Base-by-base conservation (phyloP, 148 eudicot species). In the Rheum nobile region DNA sequence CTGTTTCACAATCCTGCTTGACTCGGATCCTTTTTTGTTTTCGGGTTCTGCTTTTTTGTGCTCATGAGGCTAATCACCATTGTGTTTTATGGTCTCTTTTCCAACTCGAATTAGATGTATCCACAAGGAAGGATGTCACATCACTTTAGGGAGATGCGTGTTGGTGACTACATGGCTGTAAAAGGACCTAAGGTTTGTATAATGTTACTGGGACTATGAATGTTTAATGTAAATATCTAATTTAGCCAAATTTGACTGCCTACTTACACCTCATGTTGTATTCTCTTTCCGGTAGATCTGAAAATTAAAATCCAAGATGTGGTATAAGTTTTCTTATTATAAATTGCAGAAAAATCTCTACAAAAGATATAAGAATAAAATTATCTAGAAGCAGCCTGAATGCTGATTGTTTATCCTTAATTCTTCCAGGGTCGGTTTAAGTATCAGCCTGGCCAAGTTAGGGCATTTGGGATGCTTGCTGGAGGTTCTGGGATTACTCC, bases 101-200 rank as follows among this genome's bases (percentile, higher is more conserved):
- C 9, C 35, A 28, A 26, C 22, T 76, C 73, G 21, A 16, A 26
- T 41, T 41, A 95, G 97, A 95, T 95, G 98, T 91, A 95, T 83
- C 96, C 97, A 21, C 96, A 84, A 88, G 98, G 97, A 81, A 81
- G 97, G 81, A 95, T 95, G 98, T 95, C 97, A 4, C 97, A 91
- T 77, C 98, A 95, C 84, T 95, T 95, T 47, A 79, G 97, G 19
- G 97, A 91, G 84, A 82, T 91, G 96, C 80, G 77, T 34, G 97
- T 81, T 44, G 97, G 97, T 75, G 93, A 95, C 76, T 78, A 76
- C 83, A 74, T 95, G 72, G 80, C 93, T 46, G 97, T 95, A 14
- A 95, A 83, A 81, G 97, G 97, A 79, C 98, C 98, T 50, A 91
- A 89, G 96, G 98, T 88, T 63, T 63, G 77, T 39, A 42, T 59